Evolutionary conservation across 805 yeast species (phyloP).

Genomic region (Komagataella pseudopastoris): DNA sequence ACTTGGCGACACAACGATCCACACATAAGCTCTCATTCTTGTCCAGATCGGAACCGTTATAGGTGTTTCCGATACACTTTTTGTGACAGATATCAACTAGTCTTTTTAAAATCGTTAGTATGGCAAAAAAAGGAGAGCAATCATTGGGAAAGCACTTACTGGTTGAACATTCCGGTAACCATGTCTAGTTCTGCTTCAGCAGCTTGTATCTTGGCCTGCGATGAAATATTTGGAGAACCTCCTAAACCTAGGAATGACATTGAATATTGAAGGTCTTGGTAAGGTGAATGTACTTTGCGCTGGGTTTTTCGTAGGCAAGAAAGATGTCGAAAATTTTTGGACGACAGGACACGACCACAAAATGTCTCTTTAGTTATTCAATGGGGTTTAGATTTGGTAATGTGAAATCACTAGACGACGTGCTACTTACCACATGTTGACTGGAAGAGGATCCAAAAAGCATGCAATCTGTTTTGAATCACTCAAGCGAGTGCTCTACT

Average conservation of each 20-base stretch:
- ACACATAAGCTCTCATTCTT: constrained; percentile 78
- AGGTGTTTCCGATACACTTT: constrained; percentile 64
- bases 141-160: constrained; percentile 7
- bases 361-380: too few species aligned
- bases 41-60: constrained; percentile 60
- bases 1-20: constrained; percentile 93
- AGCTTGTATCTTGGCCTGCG: constrained; percentile 70
- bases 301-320: background rate
- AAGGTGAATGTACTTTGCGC: background rate
- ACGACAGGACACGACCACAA: background rate
- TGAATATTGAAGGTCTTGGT: background rate
- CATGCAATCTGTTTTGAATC: too few species aligned
- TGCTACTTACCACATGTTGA: too few species aligned
- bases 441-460: too few species aligned
- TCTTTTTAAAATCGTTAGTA: constrained; percentile 11
- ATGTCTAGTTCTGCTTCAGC: constrained; percentile 96
- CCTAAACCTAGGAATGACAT: constrained; percentile 71
- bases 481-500: too few species aligned
- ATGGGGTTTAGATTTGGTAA: background rate
- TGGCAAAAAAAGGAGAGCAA: background rate
- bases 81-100: constrained; percentile 79
- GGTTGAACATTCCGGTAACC: constrained; percentile 97
- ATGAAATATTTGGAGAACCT: constrained; percentile 55
- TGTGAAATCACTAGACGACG: background rate
- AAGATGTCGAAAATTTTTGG: background rate